phyloP scores from a whole-genome alignment of 495 filamentous ascomycete genomes.

The Tuber indicum region DNA sequence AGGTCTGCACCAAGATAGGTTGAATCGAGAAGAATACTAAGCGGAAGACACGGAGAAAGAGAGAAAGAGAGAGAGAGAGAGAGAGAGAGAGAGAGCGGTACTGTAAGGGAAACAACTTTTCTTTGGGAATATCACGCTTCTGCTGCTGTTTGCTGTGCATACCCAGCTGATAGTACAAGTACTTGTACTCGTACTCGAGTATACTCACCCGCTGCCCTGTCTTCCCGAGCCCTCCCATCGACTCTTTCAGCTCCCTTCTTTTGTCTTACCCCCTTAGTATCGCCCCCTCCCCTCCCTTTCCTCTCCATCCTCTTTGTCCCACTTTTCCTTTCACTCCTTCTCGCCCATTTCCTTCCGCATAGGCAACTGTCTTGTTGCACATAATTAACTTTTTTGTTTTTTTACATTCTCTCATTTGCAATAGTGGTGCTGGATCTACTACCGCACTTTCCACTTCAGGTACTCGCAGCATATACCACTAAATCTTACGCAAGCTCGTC shows the following conservation, averaged over 20 bases:
- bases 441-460: not conserved
- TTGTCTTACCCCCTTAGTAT: conserved; percentile 11
- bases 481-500: not conserved
- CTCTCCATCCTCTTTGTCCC: conserved; percentile 2
- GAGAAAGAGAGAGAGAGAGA: not conserved
- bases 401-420: conserved; percentile 4
- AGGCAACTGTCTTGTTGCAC: conserved; percentile 2
- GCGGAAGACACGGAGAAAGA: not conserved
- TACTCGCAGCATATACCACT: not conserved
- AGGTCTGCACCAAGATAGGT: not conserved
- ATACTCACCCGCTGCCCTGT: conserved; percentile 3
- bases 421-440: not conserved
- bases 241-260: conserved; percentile 10
- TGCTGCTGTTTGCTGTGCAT: conserved; percentile 2
- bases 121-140: not conserved
- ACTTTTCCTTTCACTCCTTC: conserved; percentile 16
- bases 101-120: not conserved
- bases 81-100: not conserved
- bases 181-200: too few species aligned
- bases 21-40: not conserved
- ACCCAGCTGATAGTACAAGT: not conserved
- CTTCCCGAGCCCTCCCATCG: conserved; percentile 8
- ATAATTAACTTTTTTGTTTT: not conserved
- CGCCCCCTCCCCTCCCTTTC: not conserved
- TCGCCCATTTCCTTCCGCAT: conserved; percentile 9